phyloP scores from a whole-genome alignment of 495 filamentous ascomycete genomes.

The Penicillium verhagenii region DNA sequence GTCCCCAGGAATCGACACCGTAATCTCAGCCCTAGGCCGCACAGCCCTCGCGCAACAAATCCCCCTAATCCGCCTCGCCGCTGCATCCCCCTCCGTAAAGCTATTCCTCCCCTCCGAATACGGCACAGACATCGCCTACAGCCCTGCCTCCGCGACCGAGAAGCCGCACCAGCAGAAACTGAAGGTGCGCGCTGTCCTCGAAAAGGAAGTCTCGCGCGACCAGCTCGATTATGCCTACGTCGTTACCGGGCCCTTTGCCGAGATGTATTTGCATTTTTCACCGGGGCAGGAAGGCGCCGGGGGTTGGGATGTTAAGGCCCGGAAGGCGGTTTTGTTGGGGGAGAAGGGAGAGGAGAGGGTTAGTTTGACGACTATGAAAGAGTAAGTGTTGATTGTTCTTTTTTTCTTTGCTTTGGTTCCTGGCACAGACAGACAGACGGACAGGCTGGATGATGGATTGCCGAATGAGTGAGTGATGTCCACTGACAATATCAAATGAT shows the following conservation, averaged over 20 bases:
- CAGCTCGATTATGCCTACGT: slow-evolving; percentile 64
- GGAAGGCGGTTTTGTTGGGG: slow-evolving; percentile 58
- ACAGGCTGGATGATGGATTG: too few species aligned
- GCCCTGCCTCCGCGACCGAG: slow-evolving; percentile 55
- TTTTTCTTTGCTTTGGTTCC: neutral
- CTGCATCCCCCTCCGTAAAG: slow-evolving; percentile 52
- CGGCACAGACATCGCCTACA: slow-evolving; percentile 72
- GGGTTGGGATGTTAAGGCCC: slow-evolving; percentile 54
- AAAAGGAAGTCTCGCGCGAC: slow-evolving; percentile 36
- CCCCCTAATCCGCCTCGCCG: slow-evolving; percentile 56
- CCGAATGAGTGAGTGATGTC: too few species aligned
- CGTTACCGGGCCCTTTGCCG: slow-evolving; percentile 66
- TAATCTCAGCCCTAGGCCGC: slow-evolving; percentile 64
- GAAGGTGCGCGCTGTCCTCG: slow-evolving; percentile 59
- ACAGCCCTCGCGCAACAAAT: slow-evolving; percentile 57
- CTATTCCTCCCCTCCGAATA: slow-evolving; percentile 74
- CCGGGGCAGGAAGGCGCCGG: slow-evolving; percentile 36
- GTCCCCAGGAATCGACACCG: slow-evolving; percentile 62
- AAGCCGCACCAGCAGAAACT: slow-evolving; percentile 71
- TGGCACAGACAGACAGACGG: too few species aligned
- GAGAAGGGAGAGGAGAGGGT: slow-evolving; percentile 52
- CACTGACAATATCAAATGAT: too few species aligned
- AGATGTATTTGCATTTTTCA: slow-evolving; percentile 55
- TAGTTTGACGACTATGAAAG: slow-evolving; percentile 64
- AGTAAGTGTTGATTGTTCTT: too few species aligned